Base-by-base conservation (phyloP, 139 green algal genomes). In the Deuterostichococcus epilithicus region DNA sequence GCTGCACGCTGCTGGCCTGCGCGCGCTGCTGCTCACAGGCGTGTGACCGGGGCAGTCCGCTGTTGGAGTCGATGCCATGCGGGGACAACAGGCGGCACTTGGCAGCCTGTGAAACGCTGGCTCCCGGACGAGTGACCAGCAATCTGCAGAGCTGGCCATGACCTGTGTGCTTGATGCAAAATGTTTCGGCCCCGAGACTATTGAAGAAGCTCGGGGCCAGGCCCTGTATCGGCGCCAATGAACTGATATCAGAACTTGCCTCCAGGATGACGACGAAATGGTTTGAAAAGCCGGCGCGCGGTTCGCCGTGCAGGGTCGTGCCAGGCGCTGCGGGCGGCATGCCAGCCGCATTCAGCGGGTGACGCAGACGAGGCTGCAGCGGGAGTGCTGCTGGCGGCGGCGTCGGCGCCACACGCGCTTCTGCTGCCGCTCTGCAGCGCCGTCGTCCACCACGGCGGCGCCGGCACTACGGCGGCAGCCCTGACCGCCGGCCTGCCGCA, bases 371-470 rank as follows among this genome's bases (percentile, higher is more conserved):
- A 22, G 3, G 70, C 38, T 20, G 70, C 73, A 20, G 10, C 37
- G 60, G 79, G 65, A 25, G 60, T 82, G 22, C 2, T 82, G 30
- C 68, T 81, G 68, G 28, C 80, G 20, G 13, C 22, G 15, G 38
- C 47, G 30, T 35, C 78, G 2, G 74, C 86, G 2, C 70, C 84
- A 0, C 89, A 94, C 52, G 73, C 85, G 28, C 25, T 77, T 74
- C 67, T 92, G 75, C 78, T 94, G 68, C 83, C 84, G 0, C 33
- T 15, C 22, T 89, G 81, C 52, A 32, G 71, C 22, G 72, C 73
- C 0, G 63, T 91, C 30, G 38, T 94, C 63, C 89, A 94, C 75
- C 85, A 86, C 34, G 87, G 81, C 15, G 88, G 88, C 22, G 86
- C 83, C 0, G 88, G 86, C 20, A 87, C 88, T 0, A 82, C 78